Conservation (phyloP, 1,139 yeast genomes). For the Suhomyces ambrosiae region DNA sequence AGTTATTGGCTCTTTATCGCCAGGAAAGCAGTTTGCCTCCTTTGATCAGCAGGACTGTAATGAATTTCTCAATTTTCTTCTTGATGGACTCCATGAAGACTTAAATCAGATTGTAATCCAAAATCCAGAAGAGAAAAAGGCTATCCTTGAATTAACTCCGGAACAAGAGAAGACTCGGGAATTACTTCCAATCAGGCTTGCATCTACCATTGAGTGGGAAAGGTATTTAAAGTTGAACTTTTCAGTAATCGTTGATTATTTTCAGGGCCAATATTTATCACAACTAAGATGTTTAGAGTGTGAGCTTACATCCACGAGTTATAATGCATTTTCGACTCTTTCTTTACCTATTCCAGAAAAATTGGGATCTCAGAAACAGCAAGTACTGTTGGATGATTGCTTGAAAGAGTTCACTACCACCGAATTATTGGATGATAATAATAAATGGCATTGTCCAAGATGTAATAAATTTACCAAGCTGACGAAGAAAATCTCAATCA, state of each 20-base stretch:
- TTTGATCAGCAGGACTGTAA: slow-evolving; percentile 92
- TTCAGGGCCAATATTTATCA: slow-evolving; percentile 90
- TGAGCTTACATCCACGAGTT: slow-evolving; percentile 80
- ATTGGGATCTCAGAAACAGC: slow-evolving; percentile 19
- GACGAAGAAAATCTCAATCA: slow-evolving; percentile 66
- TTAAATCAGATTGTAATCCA: slow-evolving; percentile 59
- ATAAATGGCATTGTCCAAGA: slow-evolving; percentile 87
- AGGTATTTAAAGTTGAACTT: slow-evolving; percentile 81
- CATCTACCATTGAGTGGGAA: slow-evolving; percentile 95
- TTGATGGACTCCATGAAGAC: slow-evolving; percentile 90
- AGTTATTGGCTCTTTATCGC: slow-evolving; percentile 69
- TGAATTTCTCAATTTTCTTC: slow-evolving; percentile 79
- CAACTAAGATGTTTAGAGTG: slow-evolving; percentile 78
- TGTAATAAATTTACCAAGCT: slow-evolving; percentile 72
- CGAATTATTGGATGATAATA: slow-evolving; percentile 75
- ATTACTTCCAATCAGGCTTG: slow-evolving; percentile 72
- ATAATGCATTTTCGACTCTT: slow-evolving; percentile 75
- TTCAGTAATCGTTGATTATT: slow-evolving; percentile 80
- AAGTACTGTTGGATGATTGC: slow-evolving; percentile 60
- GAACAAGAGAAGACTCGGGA: slow-evolving; percentile 80
- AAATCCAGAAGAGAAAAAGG: slow-evolving; percentile 40
- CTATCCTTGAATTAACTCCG: slow-evolving; percentile 56
- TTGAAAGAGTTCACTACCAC: slow-evolving; percentile 66
- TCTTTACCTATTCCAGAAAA: slow-evolving; percentile 70
- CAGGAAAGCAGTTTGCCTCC: slow-evolving; percentile 62